phyloP scores from a whole-genome alignment of 805 yeast species.

The Wickerhamomyces alni region DNA sequence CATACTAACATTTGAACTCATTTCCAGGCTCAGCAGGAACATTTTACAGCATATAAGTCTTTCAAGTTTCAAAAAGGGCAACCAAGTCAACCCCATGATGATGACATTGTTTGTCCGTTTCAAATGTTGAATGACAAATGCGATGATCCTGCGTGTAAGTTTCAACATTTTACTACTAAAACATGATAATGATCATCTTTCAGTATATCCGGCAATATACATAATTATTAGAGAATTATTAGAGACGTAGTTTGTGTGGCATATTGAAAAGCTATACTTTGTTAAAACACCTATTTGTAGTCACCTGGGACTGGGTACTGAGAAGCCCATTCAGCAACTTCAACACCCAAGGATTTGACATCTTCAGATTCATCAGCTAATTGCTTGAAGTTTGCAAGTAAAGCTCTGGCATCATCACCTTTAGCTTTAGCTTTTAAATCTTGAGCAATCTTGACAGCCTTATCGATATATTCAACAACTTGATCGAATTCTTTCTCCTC shows the following conservation, averaged over 20 bases:
- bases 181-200: too few species aligned
- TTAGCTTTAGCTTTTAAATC: conserved; percentile 52
- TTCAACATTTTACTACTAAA: conserved; percentile 22
- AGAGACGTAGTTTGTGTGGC: too few species aligned
- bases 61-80: conserved; percentile 6
- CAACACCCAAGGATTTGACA: conserved; percentile 54
- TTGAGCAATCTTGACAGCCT: conserved; percentile 67
- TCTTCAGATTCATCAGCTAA: conserved; percentile 60
- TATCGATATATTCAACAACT: conserved; percentile 75
- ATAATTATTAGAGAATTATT: too few species aligned
- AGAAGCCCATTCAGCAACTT: conserved; percentile 68
- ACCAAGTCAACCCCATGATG: not conserved
- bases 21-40: conserved; percentile 12
- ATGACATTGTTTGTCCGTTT: conserved; percentile 18
- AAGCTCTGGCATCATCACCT: conserved; percentile 52
- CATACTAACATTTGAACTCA: conserved; percentile 15
- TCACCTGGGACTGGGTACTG: conserved; percentile 89
- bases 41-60: conserved; percentile 20
- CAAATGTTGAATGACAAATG: conserved; percentile 19
- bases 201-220: not conserved
- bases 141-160: conserved; percentile 15
- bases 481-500: conserved; percentile 68
- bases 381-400: conserved; percentile 62
- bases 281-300: conserved; percentile 6
- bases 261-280: too few species aligned